Conservation (phyloP, 1,139 yeast species). For the Pichia kudriavzevii region DNA sequence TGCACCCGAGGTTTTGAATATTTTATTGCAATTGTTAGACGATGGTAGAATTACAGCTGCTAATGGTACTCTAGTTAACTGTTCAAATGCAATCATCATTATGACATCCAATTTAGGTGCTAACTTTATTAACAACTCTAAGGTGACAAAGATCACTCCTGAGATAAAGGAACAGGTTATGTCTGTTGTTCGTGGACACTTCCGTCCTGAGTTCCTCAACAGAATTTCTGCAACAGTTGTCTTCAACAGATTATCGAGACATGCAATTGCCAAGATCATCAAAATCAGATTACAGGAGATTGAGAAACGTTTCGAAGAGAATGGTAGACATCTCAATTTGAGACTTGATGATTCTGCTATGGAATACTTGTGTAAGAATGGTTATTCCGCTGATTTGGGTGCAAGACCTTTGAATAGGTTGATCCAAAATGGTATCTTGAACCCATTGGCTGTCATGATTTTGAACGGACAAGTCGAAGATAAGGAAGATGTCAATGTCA, state of each 20-base stretch:
- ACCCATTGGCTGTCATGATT: slow-evolving; percentile 79
- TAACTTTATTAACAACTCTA: slow-evolving; percentile 67
- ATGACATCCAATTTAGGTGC: slow-evolving; percentile 99
- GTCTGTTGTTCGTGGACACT: slow-evolving; percentile 80
- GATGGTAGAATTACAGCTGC: slow-evolving; percentile 96
- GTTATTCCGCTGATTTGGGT: slow-evolving; percentile 90
- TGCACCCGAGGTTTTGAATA: slow-evolving; percentile 95
- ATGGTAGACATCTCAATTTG: slow-evolving; percentile 69
- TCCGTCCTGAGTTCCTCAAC: slow-evolving; percentile 96
- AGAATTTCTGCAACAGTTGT: slow-evolving; percentile 90
- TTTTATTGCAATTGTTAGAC: slow-evolving; percentile 83
- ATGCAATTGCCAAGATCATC: slow-evolving; percentile 89
- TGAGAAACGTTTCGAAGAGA: slow-evolving; percentile 74
- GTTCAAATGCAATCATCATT: slow-evolving; percentile 84
- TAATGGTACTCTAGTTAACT: slow-evolving; percentile 87
- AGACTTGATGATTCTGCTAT: slow-evolving; percentile 66
- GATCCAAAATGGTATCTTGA: slow-evolving; percentile 81
- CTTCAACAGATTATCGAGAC: slow-evolving; percentile 84
- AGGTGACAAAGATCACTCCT: slow-evolving; percentile 55
- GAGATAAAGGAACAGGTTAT: slow-evolving; percentile 70
- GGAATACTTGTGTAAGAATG: slow-evolving; percentile 73
- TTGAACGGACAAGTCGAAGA: slow-evolving; percentile 82
- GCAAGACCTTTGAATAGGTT: slow-evolving; percentile 96
- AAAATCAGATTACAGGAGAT: slow-evolving; percentile 76
- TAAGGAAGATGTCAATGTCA: slow-evolving; percentile 72